Percentiles rank a stretch among this genome's conserved stretches.
phyloP scores from a whole-genome alignment of 1,284 basidiomycete species.

The Schizophyllum commune region DNA sequence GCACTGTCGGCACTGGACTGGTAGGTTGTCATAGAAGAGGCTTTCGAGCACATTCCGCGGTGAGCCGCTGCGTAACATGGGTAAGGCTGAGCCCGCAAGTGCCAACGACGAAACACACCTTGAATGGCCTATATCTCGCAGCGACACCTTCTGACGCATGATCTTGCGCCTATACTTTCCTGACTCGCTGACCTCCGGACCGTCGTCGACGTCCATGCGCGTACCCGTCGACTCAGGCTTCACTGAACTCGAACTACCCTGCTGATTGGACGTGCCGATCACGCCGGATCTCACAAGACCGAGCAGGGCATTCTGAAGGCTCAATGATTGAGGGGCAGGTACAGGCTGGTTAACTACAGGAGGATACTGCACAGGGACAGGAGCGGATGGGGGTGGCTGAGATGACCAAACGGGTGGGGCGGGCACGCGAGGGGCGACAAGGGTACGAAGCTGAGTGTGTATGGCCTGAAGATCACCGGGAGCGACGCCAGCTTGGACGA shows the following conservation, averaged over 20 bases:
- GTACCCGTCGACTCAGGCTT: neutral
- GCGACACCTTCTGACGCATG: neutral
- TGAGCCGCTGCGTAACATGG: neutral
- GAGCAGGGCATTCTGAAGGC: neutral
- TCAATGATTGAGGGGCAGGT: neutral
- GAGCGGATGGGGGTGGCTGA: neutral
- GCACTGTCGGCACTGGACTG: conserved; percentile 91
- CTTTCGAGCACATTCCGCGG: conserved; percentile 22
- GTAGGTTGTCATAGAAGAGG: conserved; percentile 69
- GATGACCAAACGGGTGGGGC: neutral
- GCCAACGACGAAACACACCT: neutral
- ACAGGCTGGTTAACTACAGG: neutral
- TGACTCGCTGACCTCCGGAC: neutral
- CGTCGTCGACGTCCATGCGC: neutral
- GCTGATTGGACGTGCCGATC: neutral
- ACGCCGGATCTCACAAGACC: neutral
- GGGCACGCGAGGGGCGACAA: neutral
- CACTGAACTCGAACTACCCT: neutral
- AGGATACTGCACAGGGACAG: neutral
- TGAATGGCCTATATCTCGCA: neutral
- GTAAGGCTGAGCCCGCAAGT: neutral
- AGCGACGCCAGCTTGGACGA: neutral
- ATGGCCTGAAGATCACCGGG: neutral
- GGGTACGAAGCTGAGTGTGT: neutral
- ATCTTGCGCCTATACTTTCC: neutral